phyloP scores from a whole-genome alignment of 805 yeast genomes.

The Ogataea zsoltii region DNA sequence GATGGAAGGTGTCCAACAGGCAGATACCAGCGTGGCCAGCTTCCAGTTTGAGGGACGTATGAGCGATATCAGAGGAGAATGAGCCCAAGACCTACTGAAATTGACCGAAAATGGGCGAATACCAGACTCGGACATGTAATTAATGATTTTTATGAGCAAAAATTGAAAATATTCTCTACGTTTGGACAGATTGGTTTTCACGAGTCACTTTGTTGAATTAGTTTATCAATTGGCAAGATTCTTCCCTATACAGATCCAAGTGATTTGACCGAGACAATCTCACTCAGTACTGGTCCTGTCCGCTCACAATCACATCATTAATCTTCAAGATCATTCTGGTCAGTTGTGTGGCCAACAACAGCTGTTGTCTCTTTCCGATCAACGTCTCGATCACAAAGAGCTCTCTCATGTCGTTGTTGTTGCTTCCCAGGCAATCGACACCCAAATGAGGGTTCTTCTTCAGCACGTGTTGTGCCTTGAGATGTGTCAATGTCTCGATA shows the following conservation, averaged over 20 bases:
- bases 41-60: conserved; percentile 30
- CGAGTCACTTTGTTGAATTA: no score
- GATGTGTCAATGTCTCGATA: conserved; percentile 80
- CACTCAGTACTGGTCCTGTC: conserved; percentile 29
- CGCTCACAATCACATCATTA: conserved; percentile 86
- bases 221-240: no score
- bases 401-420: conserved; percentile 90
- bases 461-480: conserved; percentile 82
- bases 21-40: conserved; percentile 19
- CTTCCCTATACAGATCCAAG: no score
- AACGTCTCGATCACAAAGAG: conserved; percentile 94
- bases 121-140: no score
- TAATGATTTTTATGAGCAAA: no score
- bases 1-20: not conserved
- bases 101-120: no score
- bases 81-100: no score
- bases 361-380: conserved; percentile 96
- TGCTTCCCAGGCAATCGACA: conserved; percentile 89
- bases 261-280: no score
- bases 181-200: no score
- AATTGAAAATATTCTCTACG: no score
- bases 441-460: conserved; percentile 75
- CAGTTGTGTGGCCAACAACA: conserved; percentile 92
- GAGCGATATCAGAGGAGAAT: conserved; percentile 20
- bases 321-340: conserved; percentile 97